These are phyloP conservation scores for Ilex paraguariensis DNA, from an alignment of 305 asterid species.

Conservation along the genomic window DNA sequence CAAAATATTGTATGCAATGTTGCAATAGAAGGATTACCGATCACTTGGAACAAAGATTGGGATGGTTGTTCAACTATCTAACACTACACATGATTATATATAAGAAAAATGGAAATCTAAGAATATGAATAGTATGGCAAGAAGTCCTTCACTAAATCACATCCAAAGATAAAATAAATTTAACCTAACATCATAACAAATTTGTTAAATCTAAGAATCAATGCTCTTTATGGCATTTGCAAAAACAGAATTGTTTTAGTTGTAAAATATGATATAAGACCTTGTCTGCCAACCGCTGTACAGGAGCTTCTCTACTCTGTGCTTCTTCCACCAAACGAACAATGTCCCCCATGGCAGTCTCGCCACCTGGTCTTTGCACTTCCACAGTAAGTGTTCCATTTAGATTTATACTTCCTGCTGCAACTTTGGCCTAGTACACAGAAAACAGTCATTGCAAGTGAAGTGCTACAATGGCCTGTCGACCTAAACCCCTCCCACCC, in stretches of 20 bases:
- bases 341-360: constrained; percentile 94
- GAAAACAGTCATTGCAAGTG: neutral
- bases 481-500: constrained; percentile 3
- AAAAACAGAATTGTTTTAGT: constrained; percentile 6
- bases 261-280: constrained; percentile 25
- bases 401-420: constrained; percentile 96
- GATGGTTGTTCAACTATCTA: too few species aligned
- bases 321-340: constrained; percentile 99
- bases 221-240: neutral
- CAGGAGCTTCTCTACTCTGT: constrained; percentile 97
- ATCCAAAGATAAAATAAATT: neutral
- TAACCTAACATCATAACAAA: neutral
- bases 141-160: too few species aligned
- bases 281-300: constrained; percentile 97
- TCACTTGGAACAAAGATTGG: too few species aligned
- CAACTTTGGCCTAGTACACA: constrained; percentile 70
- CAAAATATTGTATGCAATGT: too few species aligned
- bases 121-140: too few species aligned
- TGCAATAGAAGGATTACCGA: too few species aligned
- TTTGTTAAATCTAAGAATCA: too few species aligned
- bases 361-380: constrained; percentile 98
- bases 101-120: too few species aligned
- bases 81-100: too few species aligned
- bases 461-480: constrained; percentile 1
- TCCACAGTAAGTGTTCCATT: constrained; percentile 87